Conservation (phyloP, 805 yeast species). For the Lipomyces starkeyi region DNA sequence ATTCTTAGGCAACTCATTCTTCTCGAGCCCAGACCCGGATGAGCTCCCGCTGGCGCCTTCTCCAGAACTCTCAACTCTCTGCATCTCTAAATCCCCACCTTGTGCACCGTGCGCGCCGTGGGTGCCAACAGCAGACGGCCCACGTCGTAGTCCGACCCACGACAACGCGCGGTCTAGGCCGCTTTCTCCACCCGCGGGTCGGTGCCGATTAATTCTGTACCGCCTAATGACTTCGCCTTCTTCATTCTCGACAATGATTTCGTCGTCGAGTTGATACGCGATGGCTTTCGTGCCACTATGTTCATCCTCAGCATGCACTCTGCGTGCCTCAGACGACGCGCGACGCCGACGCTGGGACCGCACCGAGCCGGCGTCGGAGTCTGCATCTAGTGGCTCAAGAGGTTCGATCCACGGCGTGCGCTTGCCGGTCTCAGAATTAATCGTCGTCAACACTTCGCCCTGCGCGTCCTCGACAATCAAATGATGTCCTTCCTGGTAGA, state of each 20-base stretch:
- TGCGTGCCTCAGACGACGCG: not conserved
- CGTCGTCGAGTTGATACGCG: constrained; percentile 82
- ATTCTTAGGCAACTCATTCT: constrained; percentile 33
- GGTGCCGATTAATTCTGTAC: constrained; percentile 71
- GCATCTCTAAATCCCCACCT: constrained; percentile 30
- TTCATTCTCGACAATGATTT: constrained; percentile 81
- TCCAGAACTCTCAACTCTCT: constrained; percentile 13
- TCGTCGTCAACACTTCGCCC: constrained; percentile 72
- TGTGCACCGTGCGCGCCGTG: not conserved
- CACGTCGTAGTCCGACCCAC: constrained; percentile 58
- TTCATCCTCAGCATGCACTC: not conserved
- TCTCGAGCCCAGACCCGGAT: constrained; percentile 32
- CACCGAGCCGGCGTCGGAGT: not conserved
- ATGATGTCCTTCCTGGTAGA: constrained; percentile 71
- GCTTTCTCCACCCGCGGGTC: constrained; percentile 22
- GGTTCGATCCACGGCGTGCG: constrained; percentile 25
- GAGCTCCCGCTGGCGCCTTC: constrained; percentile 20
- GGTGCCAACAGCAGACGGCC: constrained; percentile 12
- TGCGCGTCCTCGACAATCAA: constrained; percentile 79
- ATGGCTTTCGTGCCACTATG: constrained; percentile 49
- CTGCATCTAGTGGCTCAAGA: not conserved
- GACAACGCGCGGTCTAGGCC: constrained; percentile 55
- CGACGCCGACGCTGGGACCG: constrained; percentile 4
- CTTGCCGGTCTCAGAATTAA: constrained; percentile 38
- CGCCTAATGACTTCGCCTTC: constrained; percentile 92